Evolutionary conservation across 176 grass and related monocot species (phyloP).

Genomic region (sorghum (Sorghum bicolor)): Sorghum_bicolor_NCBIv3 NC_012870.2:2945501-2946000

Average conservation of each 20-base stretch:
- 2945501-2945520: no score
- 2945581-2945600: no score
- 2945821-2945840: background rate
- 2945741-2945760: background rate
- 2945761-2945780: background rate
- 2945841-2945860: background rate
- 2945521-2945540: no score
- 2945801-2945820: background rate
- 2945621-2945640: no score
- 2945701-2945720: no score
- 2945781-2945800: background rate
- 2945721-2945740: no score
- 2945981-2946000: background rate
- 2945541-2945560: no score
- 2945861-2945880: background rate
- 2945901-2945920: background rate
- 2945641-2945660: no score
- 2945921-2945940: fast-evolving
- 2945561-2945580: no score
- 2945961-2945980: background rate
- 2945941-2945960: background rate
- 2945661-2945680: no score
- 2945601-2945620: no score
- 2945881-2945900: background rate
- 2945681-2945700: no score